Evolutionary conservation across 306 rosid species (phyloP), one percentile per base, ranked within the genome.

Genomic region (Cicer bijugum): DNA sequence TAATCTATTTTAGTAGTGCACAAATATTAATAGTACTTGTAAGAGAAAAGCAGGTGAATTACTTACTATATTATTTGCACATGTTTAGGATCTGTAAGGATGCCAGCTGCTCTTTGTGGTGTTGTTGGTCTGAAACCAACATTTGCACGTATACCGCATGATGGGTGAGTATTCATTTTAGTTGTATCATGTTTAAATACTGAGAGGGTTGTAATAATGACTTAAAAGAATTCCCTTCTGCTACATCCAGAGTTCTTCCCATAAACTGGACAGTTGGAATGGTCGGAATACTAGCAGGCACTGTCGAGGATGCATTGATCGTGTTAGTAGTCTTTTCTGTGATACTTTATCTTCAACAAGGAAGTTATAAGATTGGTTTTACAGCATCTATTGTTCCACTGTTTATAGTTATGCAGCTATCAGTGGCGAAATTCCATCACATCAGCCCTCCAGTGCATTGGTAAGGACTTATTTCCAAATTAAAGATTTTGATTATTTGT

Each of bases 31-130:
- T 40, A 56, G 38, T 64, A 40, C 51, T 51, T 17, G 20, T 52
- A 35, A 17, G 52, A 61, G 9, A 73, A 56, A 46, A 51, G 7
- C 33, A 52, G 44, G 33, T 17, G 68, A 74, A 69, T 79, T 39
- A 64, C 66, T 79, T 39, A 64, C 66, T 57, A 12, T 35, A 75
- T 78, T 65, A 56, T 77, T 55, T 79, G 56, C 64, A 23, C 69
- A 6, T 78, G 67, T 17, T 50, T 80, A 93, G 98, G 98, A 76
- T 93, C 98, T 71, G 97, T 91, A 70, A 81, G 98, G 76, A 86
- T 93, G 93, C 98, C 98, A 12, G 98, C 98, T 60, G 79, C 98
- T 62, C 96, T 93, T 70, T 93, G 98, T 69, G 98, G 97, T 64
- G 92, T 93, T 45, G 82, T 89, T 53, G 98, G 98, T 81, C 82